Conservation (phyloP, 2,329 filamentous ascomycete species). For the Exophiala oligosperma region DNA sequence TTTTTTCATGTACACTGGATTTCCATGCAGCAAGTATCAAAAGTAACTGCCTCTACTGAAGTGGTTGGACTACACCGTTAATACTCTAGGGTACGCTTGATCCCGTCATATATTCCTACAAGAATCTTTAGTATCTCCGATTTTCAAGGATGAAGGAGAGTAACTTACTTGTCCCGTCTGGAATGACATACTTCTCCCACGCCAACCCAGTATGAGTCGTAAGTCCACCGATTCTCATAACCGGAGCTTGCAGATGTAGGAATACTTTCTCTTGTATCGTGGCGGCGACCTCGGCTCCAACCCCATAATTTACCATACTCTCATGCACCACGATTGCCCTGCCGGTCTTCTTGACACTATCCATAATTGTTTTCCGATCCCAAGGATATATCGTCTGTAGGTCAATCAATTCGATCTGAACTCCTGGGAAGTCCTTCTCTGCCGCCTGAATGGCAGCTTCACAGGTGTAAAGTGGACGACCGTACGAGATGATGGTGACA, state of each 20-base stretch:
- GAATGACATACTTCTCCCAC: conserved; percentile 78
- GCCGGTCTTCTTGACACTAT: conserved; percentile 84
- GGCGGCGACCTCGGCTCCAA: conserved; percentile 88
- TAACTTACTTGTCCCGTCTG: conserved; percentile 80
- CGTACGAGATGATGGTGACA: conserved; percentile 83
- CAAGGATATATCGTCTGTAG: conserved; percentile 86
- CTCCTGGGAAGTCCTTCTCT: conserved; percentile 67
- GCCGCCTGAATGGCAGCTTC: conserved; percentile 72
- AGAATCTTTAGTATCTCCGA: background rate
- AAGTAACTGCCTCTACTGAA: background rate
- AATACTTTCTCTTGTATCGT: conserved; percentile 87
- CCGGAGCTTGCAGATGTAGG: conserved; percentile 77
- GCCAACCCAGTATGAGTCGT: conserved; percentile 77
- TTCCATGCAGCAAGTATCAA: too few species aligned
- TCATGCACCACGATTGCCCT: conserved; percentile 87
- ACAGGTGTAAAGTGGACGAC: conserved; percentile 86
- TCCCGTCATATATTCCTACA: conserved; percentile 67
- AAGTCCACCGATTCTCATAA: conserved; percentile 81
- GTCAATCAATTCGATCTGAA: conserved; percentile 85
- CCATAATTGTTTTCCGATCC: conserved; percentile 77
- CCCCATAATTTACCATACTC: conserved; percentile 83
- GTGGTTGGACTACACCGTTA: conserved; percentile 37
- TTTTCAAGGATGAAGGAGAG: background rate
- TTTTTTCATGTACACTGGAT: too few species aligned
- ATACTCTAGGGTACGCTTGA: conserved; percentile 66